A percentile compares a stretch with the other conserved stretches of the same genome.
These are phyloP conservation scores for Tilletia setariae DNA, from an alignment of 1,284 basidiomycete species.

Conservation along the genomic window DNA sequence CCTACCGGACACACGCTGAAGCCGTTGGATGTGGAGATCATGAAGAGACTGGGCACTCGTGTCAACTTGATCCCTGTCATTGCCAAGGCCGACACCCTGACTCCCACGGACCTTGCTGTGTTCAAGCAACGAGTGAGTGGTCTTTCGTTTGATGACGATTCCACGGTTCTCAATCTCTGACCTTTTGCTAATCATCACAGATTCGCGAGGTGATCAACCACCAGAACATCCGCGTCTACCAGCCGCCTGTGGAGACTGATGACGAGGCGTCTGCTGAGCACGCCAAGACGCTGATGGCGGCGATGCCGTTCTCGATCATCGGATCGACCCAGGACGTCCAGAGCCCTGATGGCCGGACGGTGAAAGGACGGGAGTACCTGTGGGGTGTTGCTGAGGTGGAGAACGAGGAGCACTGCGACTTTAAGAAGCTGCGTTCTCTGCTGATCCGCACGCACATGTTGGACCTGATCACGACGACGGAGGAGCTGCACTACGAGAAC, in stretches of 20 bases:
- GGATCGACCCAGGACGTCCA: conserved; percentile 92
- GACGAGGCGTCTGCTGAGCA: conserved; percentile 85
- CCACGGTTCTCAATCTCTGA: neutral
- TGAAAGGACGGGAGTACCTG: conserved; percentile 98
- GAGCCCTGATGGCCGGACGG: conserved; percentile 82
- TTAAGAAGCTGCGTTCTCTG: conserved; percentile 92
- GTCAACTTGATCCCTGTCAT: conserved; percentile 98
- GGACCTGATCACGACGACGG: conserved; percentile 90
- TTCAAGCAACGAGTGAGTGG: conserved; percentile 72
- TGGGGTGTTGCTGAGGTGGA: conserved; percentile 99
- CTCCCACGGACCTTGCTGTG: conserved; percentile 79
- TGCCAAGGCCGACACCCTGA: conserved; percentile 93
- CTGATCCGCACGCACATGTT: conserved; percentile 98
- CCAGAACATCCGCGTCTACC: conserved; percentile 92
- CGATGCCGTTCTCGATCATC: conserved; percentile 98
- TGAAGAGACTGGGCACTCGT: conserved; percentile 92
- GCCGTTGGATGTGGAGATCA: conserved; percentile 97
- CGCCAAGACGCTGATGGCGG: conserved; percentile 72
- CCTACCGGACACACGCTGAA: conserved; percentile 96
- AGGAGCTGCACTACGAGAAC: conserved; percentile 95
- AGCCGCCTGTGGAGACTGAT: conserved; percentile 85
- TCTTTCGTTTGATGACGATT: neutral
- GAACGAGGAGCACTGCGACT: conserved; percentile 98
- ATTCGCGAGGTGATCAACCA: conserved; percentile 85
- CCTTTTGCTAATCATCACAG: conserved; percentile 37